Percentiles rank a stretch among this genome's conserved stretches.
Conservation (phyloP, 2,329 filamentous ascomycete genomes). For the Cladosporium phlei region DNA sequence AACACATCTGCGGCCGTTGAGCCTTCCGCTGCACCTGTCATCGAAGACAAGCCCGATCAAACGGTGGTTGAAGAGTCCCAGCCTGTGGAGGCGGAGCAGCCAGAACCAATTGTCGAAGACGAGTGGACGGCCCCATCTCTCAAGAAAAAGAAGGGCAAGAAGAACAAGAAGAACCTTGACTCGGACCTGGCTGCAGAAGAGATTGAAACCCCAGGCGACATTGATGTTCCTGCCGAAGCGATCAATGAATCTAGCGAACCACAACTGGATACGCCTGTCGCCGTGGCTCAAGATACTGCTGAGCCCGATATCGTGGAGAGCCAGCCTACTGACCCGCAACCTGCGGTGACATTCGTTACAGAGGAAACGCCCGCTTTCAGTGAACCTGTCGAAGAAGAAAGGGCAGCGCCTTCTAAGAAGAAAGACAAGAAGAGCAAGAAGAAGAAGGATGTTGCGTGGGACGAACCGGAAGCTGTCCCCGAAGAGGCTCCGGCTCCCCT, state of each 20-base stretch:
- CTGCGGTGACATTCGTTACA: slow-evolving; percentile 10
- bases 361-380: neutral
- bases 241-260: neutral
- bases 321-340: slow-evolving; percentile 19
- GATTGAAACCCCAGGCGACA: neutral
- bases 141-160: slow-evolving; percentile 24
- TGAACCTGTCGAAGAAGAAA: neutral
- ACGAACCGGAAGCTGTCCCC: neutral
- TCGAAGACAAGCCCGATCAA: slow-evolving; percentile 12
- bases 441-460: slow-evolving; percentile 18
- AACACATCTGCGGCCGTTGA: neutral
- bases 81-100: slow-evolving; percentile 2
- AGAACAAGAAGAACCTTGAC: neutral
- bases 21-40: neutral
- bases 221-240: neutral
- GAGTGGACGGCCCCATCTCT: slow-evolving; percentile 14
- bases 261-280: neutral
- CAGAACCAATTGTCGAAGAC: slow-evolving; percentile 16
- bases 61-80: slow-evolving; percentile 19
- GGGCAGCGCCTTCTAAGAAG: neutral
- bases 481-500: neutral
- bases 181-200: neutral
- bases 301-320: too few relatives aligned
- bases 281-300: slow-evolving; percentile 1
- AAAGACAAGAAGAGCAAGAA: slow-evolving; percentile 14